phyloP scores from a whole-genome alignment of 2,329 filamentous ascomycete genomes.

The Canariomyces notabilis region DNA sequence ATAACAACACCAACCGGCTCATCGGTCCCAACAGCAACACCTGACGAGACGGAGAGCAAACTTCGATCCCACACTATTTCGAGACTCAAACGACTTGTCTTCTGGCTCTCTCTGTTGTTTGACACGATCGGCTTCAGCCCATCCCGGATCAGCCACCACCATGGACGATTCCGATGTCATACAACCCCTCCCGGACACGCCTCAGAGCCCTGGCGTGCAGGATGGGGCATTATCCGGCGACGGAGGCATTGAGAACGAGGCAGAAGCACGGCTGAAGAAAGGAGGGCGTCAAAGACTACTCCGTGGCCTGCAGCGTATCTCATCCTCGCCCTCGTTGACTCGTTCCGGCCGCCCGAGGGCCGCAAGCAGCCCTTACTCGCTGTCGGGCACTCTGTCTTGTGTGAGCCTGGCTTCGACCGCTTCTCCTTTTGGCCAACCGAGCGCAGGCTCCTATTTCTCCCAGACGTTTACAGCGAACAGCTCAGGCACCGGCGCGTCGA shows the following conservation, averaged over 20 bases:
- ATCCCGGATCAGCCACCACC: conserved; percentile 9
- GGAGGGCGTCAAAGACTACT: conserved; percentile 67
- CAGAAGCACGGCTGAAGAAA: conserved; percentile 20
- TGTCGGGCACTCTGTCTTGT: conserved; percentile 48
- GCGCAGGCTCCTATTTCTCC: conserved; percentile 30
- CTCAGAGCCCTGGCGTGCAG: conserved; percentile 9
- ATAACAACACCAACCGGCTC: conserved; percentile 18
- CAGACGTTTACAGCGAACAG: conserved; percentile 28
- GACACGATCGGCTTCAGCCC: not conserved
- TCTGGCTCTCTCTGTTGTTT: not conserved
- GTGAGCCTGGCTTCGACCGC: conserved; percentile 45
- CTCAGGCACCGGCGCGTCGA: conserved; percentile 35
- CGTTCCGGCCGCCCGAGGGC: conserved; percentile 60
- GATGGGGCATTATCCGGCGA: conserved; percentile 7
- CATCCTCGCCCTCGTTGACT: conserved; percentile 69
- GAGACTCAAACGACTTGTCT: not conserved
- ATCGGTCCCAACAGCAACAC: conserved; percentile 14
- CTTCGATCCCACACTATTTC: not conserved
- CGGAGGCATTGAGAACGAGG: conserved; percentile 8
- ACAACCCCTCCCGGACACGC: conserved; percentile 13
- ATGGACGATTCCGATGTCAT: conserved; percentile 24
- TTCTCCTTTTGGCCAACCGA: conserved; percentile 37
- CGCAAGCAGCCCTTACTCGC: conserved; percentile 62
- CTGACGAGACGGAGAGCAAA: conserved; percentile 11
- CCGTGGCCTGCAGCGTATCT: conserved; percentile 71